Percentiles rank a stretch among this genome's conserved stretches.
Conservation (phyloP, 2,329 filamentous ascomycete genomes). For the Talaromyces sp. region DNA sequence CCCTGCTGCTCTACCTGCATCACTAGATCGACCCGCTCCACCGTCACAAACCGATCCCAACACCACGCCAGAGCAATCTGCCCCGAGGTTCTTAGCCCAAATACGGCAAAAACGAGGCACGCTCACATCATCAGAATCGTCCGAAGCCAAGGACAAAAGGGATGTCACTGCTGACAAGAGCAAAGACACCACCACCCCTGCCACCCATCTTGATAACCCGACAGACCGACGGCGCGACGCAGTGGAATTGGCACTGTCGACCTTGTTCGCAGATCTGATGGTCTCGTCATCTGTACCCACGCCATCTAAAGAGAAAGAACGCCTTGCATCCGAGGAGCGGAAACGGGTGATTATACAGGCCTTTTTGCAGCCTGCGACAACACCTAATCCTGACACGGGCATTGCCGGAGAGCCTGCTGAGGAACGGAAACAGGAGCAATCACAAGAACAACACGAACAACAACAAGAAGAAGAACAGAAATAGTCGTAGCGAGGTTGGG, state of each 20-base stretch:
- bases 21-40: conserved; percentile 12
- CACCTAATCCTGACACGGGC: conserved; percentile 25
- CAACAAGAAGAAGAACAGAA: not conserved
- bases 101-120: conserved; percentile 19
- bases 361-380: conserved; percentile 52
- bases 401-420: conserved; percentile 24
- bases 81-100: conserved; percentile 13
- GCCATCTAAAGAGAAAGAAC: conserved; percentile 53
- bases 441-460: not conserved
- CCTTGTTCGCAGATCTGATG: conserved; percentile 60
- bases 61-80: conserved; percentile 10
- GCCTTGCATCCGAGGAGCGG: conserved; percentile 57
- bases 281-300: conserved; percentile 48
- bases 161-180: not conserved
- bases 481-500: not conserved
- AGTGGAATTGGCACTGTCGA: conserved; percentile 59
- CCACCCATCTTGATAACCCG: conserved; percentile 36
- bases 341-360: conserved; percentile 65
- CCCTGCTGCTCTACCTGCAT: conserved; percentile 13
- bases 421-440: conserved; percentile 5
- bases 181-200: conserved; percentile 14
- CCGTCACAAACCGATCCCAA: conserved; percentile 9
- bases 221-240: conserved; percentile 53
- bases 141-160: not conserved
- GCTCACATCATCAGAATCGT: conserved; percentile 22